These are phyloP conservation scores for Sclerospora graminicola DNA, from an alignment of 352 stramenopile genomes.

Conservation along the genomic window DNA sequence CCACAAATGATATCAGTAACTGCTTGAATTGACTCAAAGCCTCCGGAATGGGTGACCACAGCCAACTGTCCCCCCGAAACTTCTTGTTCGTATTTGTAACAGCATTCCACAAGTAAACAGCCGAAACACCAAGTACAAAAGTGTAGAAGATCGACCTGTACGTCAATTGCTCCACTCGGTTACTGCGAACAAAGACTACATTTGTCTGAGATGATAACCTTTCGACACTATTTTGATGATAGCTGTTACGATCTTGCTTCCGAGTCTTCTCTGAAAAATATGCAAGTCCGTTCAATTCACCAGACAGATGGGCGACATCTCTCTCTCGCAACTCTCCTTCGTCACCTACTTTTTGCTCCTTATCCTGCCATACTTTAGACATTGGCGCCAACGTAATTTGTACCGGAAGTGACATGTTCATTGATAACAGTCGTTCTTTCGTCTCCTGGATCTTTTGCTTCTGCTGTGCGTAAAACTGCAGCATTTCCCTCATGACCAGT, in stretches of 20 bases:
- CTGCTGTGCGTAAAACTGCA: slow-evolving; percentile 17
- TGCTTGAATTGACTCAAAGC: slow-evolving; percentile 18
- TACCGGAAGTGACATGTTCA: slow-evolving; percentile 20
- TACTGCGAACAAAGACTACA: too few species aligned
- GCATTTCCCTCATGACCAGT: slow-evolving; percentile 15
- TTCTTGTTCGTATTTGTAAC: slow-evolving; percentile 7
- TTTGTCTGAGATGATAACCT: slow-evolving; percentile 3
- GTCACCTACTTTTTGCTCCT: slow-evolving; percentile 9
- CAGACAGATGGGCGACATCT: too few species aligned
- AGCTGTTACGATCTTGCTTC: slow-evolving; percentile 2
- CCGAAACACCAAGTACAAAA: slow-evolving; percentile 16
- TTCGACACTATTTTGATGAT: slow-evolving; percentile 6
- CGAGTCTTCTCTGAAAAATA: slow-evolving; percentile 4
- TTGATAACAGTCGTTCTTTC: slow-evolving; percentile 8
- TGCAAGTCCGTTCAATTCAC: too few species aligned
- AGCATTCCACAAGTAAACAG: slow-evolving; percentile 22
- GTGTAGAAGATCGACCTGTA: slow-evolving; percentile 26
- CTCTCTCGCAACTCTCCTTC: not conserved
- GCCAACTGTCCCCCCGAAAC: slow-evolving; percentile 6
- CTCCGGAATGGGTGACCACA: slow-evolving; percentile 30
- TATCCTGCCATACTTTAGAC: too few species aligned
- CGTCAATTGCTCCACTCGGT: not conserved
- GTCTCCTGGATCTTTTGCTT: slow-evolving; percentile 18
- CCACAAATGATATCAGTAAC: slow-evolving; percentile 28
- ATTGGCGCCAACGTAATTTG: too few species aligned